These are phyloP conservation scores for Spirogloea muscicola DNA, from an alignment of 139 green algal species.

Conservation along the genomic window DNA sequence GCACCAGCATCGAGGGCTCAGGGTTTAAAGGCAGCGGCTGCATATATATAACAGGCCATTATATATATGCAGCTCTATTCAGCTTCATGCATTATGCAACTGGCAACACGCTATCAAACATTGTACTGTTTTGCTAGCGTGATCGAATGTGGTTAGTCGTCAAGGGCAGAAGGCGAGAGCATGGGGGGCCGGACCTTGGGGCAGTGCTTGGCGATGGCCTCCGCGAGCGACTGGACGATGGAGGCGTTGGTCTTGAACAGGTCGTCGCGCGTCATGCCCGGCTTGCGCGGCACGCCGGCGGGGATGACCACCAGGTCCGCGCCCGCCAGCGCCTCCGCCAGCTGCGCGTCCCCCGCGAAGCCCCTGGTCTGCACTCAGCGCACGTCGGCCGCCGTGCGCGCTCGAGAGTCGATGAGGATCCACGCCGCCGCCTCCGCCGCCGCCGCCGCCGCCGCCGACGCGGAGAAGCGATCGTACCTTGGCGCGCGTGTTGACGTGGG, in stretches of 20 bases:
- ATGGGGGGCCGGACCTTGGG: conserved; percentile 61
- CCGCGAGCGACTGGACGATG: conserved; percentile 82
- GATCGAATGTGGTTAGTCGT: too few relatives aligned
- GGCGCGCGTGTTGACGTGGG: conserved; percentile 85
- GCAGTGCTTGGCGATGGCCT: conserved; percentile 71
- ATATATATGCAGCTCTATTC: neutral
- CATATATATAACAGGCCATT: neutral
- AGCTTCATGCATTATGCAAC: neutral
- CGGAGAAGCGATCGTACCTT: conserved; percentile 51
- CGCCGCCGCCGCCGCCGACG: neutral
- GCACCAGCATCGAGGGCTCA: too few relatives aligned
- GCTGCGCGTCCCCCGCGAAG: conserved; percentile 69
- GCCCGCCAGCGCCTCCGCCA: conserved; percentile 66
- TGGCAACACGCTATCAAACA: too few relatives aligned
- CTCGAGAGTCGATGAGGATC: neutral
- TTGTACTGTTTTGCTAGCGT: too few relatives aligned
- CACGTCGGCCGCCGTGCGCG: neutral
- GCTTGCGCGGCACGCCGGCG: conserved; percentile 94
- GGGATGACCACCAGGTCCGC: conserved; percentile 91
- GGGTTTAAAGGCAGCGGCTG: neutral
- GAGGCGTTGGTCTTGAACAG: conserved; percentile 96
- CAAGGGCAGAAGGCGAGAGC: too few relatives aligned
- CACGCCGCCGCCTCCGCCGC: neutral
- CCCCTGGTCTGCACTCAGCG: conserved; percentile 41
- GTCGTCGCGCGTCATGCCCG: conserved; percentile 98